Conservation (phyloP, 2,329 filamentous ascomycete species). For the Diplodia scrobiculata region DNA sequence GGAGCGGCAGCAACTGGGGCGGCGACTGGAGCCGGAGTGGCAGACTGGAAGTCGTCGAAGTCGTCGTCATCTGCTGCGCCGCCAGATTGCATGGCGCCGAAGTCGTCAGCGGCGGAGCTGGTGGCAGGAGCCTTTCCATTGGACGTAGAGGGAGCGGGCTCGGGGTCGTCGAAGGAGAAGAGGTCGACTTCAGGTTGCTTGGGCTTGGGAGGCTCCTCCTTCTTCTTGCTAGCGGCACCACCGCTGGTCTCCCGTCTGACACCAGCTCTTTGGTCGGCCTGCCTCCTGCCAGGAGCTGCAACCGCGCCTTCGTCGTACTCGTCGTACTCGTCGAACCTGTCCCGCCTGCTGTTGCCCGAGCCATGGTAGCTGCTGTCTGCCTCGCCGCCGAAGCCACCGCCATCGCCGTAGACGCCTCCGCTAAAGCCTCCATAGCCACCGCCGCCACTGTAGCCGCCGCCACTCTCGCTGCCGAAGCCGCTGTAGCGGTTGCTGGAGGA, state of each 20-base stretch:
- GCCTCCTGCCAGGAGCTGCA: constrained; percentile 57
- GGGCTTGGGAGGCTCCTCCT: constrained; percentile 71
- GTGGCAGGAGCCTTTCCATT: constrained; percentile 50
- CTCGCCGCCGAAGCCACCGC: constrained; percentile 86
- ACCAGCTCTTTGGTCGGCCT: constrained; percentile 46
- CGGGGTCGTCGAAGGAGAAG: constrained; percentile 80
- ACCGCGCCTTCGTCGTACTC: constrained; percentile 81
- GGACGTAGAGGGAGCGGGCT: constrained; percentile 49
- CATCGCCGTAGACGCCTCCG: constrained; percentile 86
- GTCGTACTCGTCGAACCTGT: constrained; percentile 94
- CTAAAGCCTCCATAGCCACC: constrained; percentile 67
- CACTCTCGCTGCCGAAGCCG: constrained; percentile 80
- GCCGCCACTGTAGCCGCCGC: constrained; percentile 34
- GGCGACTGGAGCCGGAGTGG: constrained; percentile 60
- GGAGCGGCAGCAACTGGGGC: constrained; percentile 41
- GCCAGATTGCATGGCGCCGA: constrained; percentile 51
- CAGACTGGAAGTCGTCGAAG: constrained; percentile 97
- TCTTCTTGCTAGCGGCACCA: constrained; percentile 52
- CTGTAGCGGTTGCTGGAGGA: constrained; percentile 70
- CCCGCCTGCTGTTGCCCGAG: constrained; percentile 65
- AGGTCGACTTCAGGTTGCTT: constrained; percentile 90
- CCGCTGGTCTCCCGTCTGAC: constrained; percentile 45
- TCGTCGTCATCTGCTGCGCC: constrained; percentile 77
- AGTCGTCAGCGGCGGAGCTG: constrained; percentile 48
- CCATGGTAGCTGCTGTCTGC: constrained; percentile 58